Base-by-base conservation (phyloP, 192 early-diverging fungal species). In the Coemansia sp. region DNA sequence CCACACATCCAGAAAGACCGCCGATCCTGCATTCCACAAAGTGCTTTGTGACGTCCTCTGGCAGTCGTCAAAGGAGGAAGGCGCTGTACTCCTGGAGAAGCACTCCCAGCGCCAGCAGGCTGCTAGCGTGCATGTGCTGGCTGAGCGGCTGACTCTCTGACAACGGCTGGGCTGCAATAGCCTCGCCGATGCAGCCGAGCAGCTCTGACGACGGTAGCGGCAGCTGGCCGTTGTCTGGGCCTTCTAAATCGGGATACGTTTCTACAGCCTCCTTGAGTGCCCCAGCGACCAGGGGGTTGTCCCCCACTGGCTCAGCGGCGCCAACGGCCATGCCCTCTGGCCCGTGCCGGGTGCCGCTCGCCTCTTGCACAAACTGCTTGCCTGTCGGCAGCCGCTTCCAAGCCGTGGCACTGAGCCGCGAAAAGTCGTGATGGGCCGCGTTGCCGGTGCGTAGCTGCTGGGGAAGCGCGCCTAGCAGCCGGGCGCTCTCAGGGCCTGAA, bases 161-260 rank as follows among this genome's bases (percentile, higher is more conserved):
- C 5, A 18, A 27, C 28, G 43, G 13, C 31, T 18, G 0, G 70
- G 63, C n/a, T 55, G 54, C 51, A 36, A 74, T 40, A 5, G 54
- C 36, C 21, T 34, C 30, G 29, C 49, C 48, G 51, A 74, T 74
- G 38, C 58, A 55, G 16, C 28, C 36, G 27, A 74, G 34, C 5
- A 74, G 58, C 51, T 66, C 63, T 3, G 70, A 74, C 12, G 70
- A 74, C 22, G 70, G 70, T 12, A 74, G 64, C 16, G 42, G 59
- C 25, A 59, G 32, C 19, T 19, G 40, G 27, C 37, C 28, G 6
- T n/a, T 22, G 29, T 10, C 28, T 9, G 18, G n/a, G n/a, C 27
- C 33, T 31, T 45, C 10, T 1, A 49, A 39, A 1, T 59, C 44
- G 10, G 53, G 53, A 31, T 26, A 38, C 26, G 16, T 19, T 5